phyloP scores from a whole-genome alignment of 352 stramenopile genomes.

The Globisporangium carolinianum region DNA sequence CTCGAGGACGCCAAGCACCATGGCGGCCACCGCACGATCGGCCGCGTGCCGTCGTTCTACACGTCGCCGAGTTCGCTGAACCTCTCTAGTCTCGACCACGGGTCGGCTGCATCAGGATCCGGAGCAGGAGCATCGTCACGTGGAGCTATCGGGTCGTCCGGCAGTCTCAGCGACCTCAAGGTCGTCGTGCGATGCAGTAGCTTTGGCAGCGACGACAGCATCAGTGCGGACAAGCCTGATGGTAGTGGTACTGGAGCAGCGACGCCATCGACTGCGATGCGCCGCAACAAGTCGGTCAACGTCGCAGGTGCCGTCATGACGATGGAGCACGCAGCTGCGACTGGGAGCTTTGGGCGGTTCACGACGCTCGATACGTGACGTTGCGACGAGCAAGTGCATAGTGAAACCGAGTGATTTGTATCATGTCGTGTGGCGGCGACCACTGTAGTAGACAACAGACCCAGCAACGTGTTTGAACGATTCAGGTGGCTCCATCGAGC shows the following conservation, averaged over 20 bases:
- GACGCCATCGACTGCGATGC: slow-evolving; percentile 19
- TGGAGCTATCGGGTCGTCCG: neutral
- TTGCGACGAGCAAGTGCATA: neutral
- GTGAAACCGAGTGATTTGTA: neutral
- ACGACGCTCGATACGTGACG: slow-evolving; percentile 25
- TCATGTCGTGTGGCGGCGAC: too few species aligned
- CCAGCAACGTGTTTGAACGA: too few species aligned
- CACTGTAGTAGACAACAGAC: too few species aligned
- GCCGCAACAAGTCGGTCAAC: slow-evolving; percentile 72
- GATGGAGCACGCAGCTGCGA: slow-evolving; percentile 38
- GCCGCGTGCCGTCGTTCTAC: slow-evolving; percentile 83
- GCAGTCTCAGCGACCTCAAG: slow-evolving; percentile 1
- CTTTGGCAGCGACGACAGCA: slow-evolving; percentile 12
- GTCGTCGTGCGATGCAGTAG: neutral
- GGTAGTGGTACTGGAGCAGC: neutral
- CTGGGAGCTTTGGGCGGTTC: slow-evolving; percentile 26
- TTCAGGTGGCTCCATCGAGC: too few species aligned
- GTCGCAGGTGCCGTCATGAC: slow-evolving; percentile 80
- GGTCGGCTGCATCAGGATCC: slow-evolving; percentile 4
- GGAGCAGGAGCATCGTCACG: too few species aligned
- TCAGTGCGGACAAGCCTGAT: too few species aligned
- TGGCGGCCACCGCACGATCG: slow-evolving; percentile 55
- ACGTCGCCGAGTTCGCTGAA: slow-evolving; percentile 84
- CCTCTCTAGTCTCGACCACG: slow-evolving; percentile 61
- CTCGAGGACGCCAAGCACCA: slow-evolving; percentile 69